These are phyloP conservation scores for Hymenoscyphus infarciens DNA, from an alignment of 2,329 filamentous ascomycete genomes.

Conservation along the genomic window DNA sequence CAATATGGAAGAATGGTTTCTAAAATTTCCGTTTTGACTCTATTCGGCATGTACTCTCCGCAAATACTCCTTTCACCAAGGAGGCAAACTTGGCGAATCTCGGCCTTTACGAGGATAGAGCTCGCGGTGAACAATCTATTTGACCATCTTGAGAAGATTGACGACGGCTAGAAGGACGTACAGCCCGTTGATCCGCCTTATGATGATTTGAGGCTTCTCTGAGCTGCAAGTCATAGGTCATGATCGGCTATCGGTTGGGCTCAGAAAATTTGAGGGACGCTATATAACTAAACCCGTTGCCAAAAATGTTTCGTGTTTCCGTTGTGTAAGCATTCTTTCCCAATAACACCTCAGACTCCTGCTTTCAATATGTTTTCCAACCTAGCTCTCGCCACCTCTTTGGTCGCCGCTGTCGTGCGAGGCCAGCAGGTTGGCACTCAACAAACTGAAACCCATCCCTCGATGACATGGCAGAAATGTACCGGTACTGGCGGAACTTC, in stretches of 20 bases:
- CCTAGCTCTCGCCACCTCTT: slow-evolving; percentile 40
- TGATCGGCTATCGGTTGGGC: background rate
- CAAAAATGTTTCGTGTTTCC: background rate
- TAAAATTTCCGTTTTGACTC: background rate
- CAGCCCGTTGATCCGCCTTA: slow-evolving; percentile 15
- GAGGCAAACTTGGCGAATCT: background rate
- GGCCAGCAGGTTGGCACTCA: slow-evolving; percentile 48
- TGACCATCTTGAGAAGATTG: slow-evolving; percentile 5
- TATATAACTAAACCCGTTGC: slow-evolving; percentile 4
- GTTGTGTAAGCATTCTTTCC: background rate
- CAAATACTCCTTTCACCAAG: background rate
- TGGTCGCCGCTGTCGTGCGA: slow-evolving; percentile 39
- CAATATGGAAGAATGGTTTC: slow-evolving; percentile 13
- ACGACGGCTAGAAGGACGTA: slow-evolving; percentile 17
- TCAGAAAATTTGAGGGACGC: background rate
- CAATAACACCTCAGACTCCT: background rate
- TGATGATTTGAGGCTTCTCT: background rate
- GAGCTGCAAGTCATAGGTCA: background rate
- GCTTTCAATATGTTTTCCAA: slow-evolving; percentile 27
- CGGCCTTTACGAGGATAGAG: background rate
- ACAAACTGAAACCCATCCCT: slow-evolving; percentile 48
- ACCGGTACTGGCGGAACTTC: slow-evolving; percentile 36
- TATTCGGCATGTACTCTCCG: slow-evolving; percentile 9
- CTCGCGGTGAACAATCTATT: background rate
- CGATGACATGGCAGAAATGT: slow-evolving; percentile 50